These are phyloP conservation scores for Microdochium bolleyi DNA, from an alignment of 2,329 filamentous ascomycete genomes.

Conservation along the genomic window DNA sequence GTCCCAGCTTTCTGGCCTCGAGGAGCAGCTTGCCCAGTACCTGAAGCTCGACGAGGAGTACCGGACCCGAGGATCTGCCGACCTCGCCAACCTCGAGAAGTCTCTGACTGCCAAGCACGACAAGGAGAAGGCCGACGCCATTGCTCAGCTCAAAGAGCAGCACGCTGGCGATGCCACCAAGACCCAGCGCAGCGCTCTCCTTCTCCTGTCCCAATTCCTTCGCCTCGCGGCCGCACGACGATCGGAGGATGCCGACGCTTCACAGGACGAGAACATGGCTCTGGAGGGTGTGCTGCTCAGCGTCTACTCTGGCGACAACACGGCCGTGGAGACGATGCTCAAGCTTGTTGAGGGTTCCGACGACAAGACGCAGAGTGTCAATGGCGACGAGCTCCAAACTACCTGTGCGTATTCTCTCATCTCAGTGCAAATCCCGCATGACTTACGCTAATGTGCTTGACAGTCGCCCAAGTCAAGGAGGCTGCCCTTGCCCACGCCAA, in stretches of 20 bases:
- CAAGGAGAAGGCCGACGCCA: slow-evolving; percentile 45
- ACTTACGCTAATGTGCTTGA: not conserved
- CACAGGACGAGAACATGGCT: slow-evolving; percentile 66
- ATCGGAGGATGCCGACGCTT: slow-evolving; percentile 57
- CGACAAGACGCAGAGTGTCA: slow-evolving; percentile 58
- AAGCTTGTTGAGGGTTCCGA: slow-evolving; percentile 68
- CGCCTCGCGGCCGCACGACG: slow-evolving; percentile 70
- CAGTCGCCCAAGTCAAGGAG: slow-evolving; percentile 53
- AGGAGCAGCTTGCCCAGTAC: slow-evolving; percentile 68
- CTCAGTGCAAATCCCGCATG: not conserved
- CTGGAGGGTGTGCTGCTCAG: slow-evolving; percentile 73
- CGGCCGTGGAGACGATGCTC: slow-evolving; percentile 65
- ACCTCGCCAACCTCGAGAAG: slow-evolving; percentile 55
- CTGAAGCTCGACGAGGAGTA: slow-evolving; percentile 71
- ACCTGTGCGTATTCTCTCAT: slow-evolving; percentile 52
- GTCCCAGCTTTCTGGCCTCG: slow-evolving; percentile 58
- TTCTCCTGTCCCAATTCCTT: slow-evolving; percentile 72
- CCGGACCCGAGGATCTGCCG: slow-evolving; percentile 48
- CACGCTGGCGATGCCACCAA: slow-evolving; percentile 44
- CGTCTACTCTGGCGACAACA: slow-evolving; percentile 72
- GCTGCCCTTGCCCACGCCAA: slow-evolving; percentile 41
- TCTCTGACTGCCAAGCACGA: slow-evolving; percentile 40
- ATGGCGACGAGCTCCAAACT: slow-evolving; percentile 56
- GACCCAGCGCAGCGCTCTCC: slow-evolving; percentile 54
- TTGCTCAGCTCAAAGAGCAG: slow-evolving; percentile 47